phyloP scores from a whole-genome alignment of 2,329 filamentous ascomycete species.

The Annulohypoxylon truncatum region DNA sequence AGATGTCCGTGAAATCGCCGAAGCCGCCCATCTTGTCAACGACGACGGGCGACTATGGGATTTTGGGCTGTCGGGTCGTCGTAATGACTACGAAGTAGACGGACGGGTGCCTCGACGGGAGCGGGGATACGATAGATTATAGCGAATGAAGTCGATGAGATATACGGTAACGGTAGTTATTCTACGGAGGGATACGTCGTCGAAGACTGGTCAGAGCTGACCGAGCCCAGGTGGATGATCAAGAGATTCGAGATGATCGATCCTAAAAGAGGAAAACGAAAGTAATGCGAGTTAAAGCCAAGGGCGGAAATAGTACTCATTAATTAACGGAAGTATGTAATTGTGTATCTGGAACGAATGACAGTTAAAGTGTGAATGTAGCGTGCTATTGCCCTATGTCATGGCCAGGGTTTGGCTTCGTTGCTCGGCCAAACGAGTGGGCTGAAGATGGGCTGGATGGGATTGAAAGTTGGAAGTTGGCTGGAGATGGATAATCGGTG shows the following conservation, averaged over 20 bases:
- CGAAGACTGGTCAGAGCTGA: neutral
- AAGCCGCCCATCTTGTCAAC: slow-evolving; percentile 76
- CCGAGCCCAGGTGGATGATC: neutral
- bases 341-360: slow-evolving; percentile 26
- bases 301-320: slow-evolving; percentile 25
- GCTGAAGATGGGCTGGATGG: slow-evolving; percentile 14
- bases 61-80: slow-evolving; percentile 6
- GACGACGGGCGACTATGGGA: slow-evolving; percentile 17
- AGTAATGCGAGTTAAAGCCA: slow-evolving; percentile 3
- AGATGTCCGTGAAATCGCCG: slow-evolving; percentile 90
- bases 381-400: slow-evolving; percentile 23
- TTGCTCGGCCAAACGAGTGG: slow-evolving; percentile 38
- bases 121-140: neutral
- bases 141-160: slow-evolving; percentile 12
- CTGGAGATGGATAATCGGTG: slow-evolving; percentile 15
- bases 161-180: slow-evolving; percentile 3
- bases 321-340: slow-evolving; percentile 21
- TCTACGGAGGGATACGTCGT: slow-evolving; percentile 18
- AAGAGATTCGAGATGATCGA: neutral
- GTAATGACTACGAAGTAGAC: neutral
- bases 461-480: slow-evolving; percentile 28
- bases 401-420: slow-evolving; percentile 29
- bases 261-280: slow-evolving; percentile 9
- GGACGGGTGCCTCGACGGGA: neutral
- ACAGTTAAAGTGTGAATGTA: slow-evolving; percentile 24